A percentile compares a stretch with the other conserved stretches of the same genome.
Conservation (phyloP, 202 grass and related monocot species). For the Saccharum hybrid region DNA sequence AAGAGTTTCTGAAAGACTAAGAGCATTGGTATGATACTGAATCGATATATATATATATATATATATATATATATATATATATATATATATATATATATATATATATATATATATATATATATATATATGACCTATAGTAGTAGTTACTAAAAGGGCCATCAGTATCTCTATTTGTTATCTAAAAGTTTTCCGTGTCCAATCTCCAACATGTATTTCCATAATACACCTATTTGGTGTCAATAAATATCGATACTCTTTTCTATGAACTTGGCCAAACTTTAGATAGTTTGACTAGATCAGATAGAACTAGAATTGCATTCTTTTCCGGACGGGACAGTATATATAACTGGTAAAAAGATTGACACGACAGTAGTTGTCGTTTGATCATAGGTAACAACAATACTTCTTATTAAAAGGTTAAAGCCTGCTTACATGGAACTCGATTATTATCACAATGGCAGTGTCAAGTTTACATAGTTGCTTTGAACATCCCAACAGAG, state of each 20-base stretch:
- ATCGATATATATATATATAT: not conserved
- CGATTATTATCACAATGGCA: not conserved
- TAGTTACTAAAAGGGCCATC: not conserved
- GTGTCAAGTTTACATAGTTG: not conserved
- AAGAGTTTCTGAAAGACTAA: slow-evolving; percentile 53
- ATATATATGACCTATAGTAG: not conserved
- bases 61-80: too few relatives aligned
- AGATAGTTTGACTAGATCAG: not conserved
- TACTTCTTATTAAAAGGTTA: not conserved
- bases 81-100: not conserved
- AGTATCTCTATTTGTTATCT: not conserved
- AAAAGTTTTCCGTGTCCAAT: not conserved
- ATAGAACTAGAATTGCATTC: not conserved
- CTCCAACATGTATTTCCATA: not conserved
- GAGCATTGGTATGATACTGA: slow-evolving; percentile 39
- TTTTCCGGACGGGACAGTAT: not conserved
- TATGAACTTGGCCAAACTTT: not conserved
- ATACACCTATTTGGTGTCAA: not conserved
- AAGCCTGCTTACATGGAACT: not conserved
- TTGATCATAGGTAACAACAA: not conserved
- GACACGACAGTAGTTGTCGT: not conserved
- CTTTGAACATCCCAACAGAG: slow-evolving; percentile 15
- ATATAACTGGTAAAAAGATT: not conserved
- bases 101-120: not conserved
- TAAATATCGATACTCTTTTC: not conserved